Conservation (phyloP, 139 green algal genomes). For the Volvox africanus region DNA sequence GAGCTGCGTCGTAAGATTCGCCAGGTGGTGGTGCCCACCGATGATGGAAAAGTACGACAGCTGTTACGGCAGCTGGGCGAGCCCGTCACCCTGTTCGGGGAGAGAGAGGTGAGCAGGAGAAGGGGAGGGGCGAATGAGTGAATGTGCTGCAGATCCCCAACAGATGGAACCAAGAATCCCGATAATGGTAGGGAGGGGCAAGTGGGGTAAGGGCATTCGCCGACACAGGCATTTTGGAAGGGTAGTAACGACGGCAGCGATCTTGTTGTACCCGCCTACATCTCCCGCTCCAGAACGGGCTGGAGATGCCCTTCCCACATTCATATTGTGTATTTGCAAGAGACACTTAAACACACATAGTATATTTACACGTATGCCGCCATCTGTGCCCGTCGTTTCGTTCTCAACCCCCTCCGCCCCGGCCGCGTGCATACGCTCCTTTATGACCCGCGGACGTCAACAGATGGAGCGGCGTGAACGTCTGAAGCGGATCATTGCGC, state of each 20-base stretch:
- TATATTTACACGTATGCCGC: too few species aligned
- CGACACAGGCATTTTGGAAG: too few species aligned
- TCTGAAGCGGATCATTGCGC: conserved; percentile 85
- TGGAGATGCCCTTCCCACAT: too few species aligned
- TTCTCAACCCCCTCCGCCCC: not conserved
- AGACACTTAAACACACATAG: too few species aligned
- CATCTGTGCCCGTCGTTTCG: not conserved
- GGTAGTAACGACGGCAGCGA: too few species aligned
- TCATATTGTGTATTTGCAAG: too few species aligned
- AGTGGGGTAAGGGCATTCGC: too few species aligned
- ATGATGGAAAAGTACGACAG: conserved; percentile 77
- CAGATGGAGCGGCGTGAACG: conserved; percentile 93
- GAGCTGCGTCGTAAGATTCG: conserved; percentile 80
- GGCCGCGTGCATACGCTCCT: not conserved
- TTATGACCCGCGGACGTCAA: not conserved
- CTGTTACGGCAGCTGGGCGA: conserved; percentile 87
- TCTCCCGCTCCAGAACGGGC: too few species aligned
- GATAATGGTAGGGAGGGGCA: too few species aligned
- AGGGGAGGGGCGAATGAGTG: not conserved
- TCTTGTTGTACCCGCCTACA: too few species aligned
- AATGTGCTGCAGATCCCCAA: not conserved
- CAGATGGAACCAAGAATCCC: too few species aligned
- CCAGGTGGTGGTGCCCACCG: conserved; percentile 79
- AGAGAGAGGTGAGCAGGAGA: conserved; percentile 78
- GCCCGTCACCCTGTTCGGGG: conserved; percentile 97